Evolutionary conservation across 371 early-diverging fungal genomes (phyloP).

Genomic region (Apophysomyces elegans): DNA sequence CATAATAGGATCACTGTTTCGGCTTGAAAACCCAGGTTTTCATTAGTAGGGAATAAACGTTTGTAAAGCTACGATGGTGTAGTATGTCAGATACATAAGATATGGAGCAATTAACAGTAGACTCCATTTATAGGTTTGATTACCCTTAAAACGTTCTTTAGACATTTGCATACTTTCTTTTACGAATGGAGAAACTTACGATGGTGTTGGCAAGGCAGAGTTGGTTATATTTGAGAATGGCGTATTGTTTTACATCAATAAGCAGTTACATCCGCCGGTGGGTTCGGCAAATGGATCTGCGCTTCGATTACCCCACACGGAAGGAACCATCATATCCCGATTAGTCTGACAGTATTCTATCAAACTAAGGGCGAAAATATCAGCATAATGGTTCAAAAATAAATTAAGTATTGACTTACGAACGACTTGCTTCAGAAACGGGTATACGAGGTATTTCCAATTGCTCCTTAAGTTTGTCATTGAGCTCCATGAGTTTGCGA

Average conservation of each 20-base stretch:
- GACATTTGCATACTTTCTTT: no score
- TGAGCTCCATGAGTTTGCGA: slow-evolving; percentile 44
- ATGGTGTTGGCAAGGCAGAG: no score
- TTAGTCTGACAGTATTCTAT: slow-evolving; percentile 51
- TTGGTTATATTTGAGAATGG: background rate
- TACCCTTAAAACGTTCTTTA: no score
- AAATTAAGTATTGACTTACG: slow-evolving; percentile 40
- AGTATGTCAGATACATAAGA: no score
- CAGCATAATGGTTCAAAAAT: background rate
- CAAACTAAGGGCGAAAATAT: slow-evolving; percentile 23
- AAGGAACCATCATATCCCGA: slow-evolving; percentile 49
- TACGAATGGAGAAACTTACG: no score
- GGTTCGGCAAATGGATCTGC: slow-evolving; percentile 53
- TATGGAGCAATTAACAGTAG: no score
- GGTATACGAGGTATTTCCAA: slow-evolving; percentile 52
- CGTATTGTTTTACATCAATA: slow-evolving; percentile 30
- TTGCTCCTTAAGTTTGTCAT: slow-evolving; percentile 50
- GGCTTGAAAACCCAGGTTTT: no score
- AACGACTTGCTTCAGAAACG: slow-evolving; percentile 52
- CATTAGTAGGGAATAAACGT: no score
- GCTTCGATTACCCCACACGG: slow-evolving; percentile 45
- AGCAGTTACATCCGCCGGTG: slow-evolving; percentile 46
- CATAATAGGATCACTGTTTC: no score
- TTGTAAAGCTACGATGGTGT: no score
- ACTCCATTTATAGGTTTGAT: no score